phyloP scores from a whole-genome alignment of 2,329 filamentous ascomycete species.

The Fusarium clavum region DNA sequence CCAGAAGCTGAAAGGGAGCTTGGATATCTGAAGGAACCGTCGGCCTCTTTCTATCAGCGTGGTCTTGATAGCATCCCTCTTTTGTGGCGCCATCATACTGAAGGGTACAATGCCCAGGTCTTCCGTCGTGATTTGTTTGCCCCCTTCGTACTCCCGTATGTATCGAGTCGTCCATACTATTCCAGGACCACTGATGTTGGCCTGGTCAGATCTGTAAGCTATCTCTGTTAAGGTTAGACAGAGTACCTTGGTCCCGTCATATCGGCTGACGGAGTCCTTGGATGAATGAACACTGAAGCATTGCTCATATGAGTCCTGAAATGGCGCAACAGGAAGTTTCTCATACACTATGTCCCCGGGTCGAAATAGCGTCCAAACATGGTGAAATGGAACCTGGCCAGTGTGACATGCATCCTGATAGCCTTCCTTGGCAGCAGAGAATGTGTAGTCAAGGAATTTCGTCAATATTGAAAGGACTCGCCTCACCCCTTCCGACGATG shows the following conservation, averaged over 20 bases:
- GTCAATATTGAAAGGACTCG: neutral
- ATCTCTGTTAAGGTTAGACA: neutral
- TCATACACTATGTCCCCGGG: neutral
- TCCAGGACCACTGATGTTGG: neutral
- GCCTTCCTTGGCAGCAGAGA: neutral
- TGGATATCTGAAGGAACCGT: neutral
- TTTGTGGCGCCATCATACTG: neutral
- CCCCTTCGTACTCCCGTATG: neutral
- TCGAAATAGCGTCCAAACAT: neutral
- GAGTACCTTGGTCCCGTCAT: neutral
- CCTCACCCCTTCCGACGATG: neutral
- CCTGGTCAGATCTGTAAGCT: no score
- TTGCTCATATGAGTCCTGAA: neutral
- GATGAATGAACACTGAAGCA: neutral
- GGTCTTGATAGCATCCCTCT: neutral
- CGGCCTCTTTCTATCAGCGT: neutral
- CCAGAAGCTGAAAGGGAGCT: neutral
- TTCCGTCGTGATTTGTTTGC: neutral
- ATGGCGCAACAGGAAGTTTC: accelerated
- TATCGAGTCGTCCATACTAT: neutral
- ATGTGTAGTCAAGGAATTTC: neutral
- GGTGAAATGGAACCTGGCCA: neutral
- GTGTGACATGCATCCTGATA: neutral
- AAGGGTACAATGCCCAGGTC: neutral
- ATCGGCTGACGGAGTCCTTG: neutral